Base-by-base conservation (phyloP, 768 basidiomycete species). In the Dentipellis sp. region DNA sequence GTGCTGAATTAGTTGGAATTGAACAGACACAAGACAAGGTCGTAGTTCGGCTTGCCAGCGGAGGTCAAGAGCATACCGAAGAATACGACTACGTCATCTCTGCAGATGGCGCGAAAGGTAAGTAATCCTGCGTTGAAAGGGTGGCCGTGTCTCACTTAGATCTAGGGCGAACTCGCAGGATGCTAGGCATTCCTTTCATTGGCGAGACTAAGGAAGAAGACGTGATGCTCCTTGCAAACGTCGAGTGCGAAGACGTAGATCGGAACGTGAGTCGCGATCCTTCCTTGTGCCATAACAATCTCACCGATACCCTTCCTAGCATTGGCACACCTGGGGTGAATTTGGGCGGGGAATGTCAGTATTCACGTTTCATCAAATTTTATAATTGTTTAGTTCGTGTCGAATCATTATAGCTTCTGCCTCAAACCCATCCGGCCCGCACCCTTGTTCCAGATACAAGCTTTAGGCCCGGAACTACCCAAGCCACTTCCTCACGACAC, bases 31-130 rank as follows among this genome's bases (percentile, higher is more conserved):
- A 57, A 0, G 70, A 72, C 51, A 55, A 59, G 21, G 71, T 76
- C 10, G 57, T 58, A 1, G 69, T 65, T 1, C 63, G 60, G 17
- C 21, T 75, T 14, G 69, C 64, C 42, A 51, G 38, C 8, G 59
- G 42, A 4, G 54, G 66, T 4, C 69, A 62, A 0, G 19, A 63
- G 22, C 66, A 67, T 35, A 42, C 50, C 0, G 48, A 53, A 16
- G 72, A 76, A 55, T 62, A 59, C n/a, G 62, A 66, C 1, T 76
- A 66, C 59, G 58, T 79, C 0, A 63, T 78, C 14, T 75, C 75
- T 1, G 65, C 70, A 0, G 78, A 78, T 57, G 74, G 75, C 17
- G 76, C 72, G 0, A 62, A 59, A 56, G 65, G 70, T 68, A 7
- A 48, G 40, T 38, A 22, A 12, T 1, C 29, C 29, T 3, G 6